Evolutionary conservation across 2,329 filamentous ascomycete species (phyloP).

Genomic region (Chalaropsis thielavioides): DNA sequence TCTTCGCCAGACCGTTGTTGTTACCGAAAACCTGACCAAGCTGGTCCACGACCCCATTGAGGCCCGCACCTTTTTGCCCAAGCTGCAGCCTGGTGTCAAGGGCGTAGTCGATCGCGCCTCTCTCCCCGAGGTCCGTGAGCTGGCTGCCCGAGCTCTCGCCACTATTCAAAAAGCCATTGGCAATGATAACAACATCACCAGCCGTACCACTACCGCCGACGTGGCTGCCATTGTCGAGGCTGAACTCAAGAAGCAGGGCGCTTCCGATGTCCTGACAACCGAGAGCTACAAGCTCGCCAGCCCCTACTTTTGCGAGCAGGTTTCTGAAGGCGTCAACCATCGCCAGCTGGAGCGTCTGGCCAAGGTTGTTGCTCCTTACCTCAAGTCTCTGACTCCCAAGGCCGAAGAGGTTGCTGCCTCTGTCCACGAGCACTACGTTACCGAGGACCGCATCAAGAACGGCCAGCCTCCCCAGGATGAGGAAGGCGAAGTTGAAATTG

Average conservation of each 20-base stretch:
- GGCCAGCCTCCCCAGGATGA: slow-evolving; percentile 76
- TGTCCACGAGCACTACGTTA: slow-evolving; percentile 63
- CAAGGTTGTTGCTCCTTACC: slow-evolving; percentile 55
- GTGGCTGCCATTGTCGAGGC: slow-evolving; percentile 60
- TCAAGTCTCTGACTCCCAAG: slow-evolving; percentile 53
- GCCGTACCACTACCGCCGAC: slow-evolving; percentile 56
- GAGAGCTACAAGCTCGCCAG: slow-evolving; percentile 39
- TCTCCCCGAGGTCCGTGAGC: slow-evolving; percentile 82
- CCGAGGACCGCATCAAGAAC: slow-evolving; percentile 76
- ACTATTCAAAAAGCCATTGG: slow-evolving; percentile 93
- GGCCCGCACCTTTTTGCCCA: slow-evolving; percentile 86
- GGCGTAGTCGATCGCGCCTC: slow-evolving; percentile 75
- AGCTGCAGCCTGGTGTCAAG: slow-evolving; percentile 87
- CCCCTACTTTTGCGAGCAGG: slow-evolving; percentile 66
- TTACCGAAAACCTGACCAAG: slow-evolving; percentile 96
- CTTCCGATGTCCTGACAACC: slow-evolving; percentile 47
- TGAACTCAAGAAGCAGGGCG: slow-evolving; percentile 55
- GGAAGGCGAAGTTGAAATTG: slow-evolving; percentile 86
- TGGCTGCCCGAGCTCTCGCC: slow-evolving; percentile 65
- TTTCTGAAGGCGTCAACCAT: slow-evolving; percentile 75
- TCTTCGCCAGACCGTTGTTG: slow-evolving; percentile 85
- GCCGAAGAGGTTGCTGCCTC: slow-evolving; percentile 51
- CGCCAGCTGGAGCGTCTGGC: slow-evolving; percentile 62
- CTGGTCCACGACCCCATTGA: slow-evolving; percentile 91
- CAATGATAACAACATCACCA: slow-evolving; percentile 45